Percentiles rank a stretch among this genome's conserved stretches.
Evolutionary conservation across 139 green algal species (phyloP).

Genomic region (Pleodorina starrii): DNA sequence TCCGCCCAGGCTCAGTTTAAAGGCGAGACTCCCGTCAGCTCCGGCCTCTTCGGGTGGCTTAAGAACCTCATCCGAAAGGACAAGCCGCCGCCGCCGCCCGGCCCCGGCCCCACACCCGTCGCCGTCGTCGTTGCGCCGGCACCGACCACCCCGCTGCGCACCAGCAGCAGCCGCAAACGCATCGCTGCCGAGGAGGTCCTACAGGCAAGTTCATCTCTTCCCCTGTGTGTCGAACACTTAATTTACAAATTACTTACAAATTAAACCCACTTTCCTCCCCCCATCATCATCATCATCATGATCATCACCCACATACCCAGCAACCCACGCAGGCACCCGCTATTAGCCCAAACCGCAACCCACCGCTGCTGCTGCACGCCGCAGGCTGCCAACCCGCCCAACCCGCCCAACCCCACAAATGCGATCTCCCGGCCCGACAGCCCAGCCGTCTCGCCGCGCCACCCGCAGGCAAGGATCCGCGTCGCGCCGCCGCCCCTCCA

Average conservation of each 20-base stretch:
- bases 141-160: background rate
- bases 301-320: no score
- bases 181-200: background rate
- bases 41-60: background rate
- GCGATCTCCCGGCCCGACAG: background rate
- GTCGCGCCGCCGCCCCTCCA: no score
- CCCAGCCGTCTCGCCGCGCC: background rate
- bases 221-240: no score
- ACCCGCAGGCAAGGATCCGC: background rate
- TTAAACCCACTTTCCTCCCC: background rate
- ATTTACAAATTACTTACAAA: no score
- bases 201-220: background rate
- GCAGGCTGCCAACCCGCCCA: no score
- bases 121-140: background rate
- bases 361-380: no score
- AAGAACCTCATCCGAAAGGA: background rate
- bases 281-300: no score
- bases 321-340: no score
- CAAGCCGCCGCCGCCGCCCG: background rate
- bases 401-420: no score
- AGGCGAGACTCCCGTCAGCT: background rate
- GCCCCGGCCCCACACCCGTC: background rate
- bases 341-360: background rate
- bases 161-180: constrained; percentile 5
- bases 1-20: background rate